Evolutionary conservation across 768 basidiomycete species (phyloP), one percentile per base, ranked within the genome.

Genomic region (Daedaleopsis sinensis): DNA sequence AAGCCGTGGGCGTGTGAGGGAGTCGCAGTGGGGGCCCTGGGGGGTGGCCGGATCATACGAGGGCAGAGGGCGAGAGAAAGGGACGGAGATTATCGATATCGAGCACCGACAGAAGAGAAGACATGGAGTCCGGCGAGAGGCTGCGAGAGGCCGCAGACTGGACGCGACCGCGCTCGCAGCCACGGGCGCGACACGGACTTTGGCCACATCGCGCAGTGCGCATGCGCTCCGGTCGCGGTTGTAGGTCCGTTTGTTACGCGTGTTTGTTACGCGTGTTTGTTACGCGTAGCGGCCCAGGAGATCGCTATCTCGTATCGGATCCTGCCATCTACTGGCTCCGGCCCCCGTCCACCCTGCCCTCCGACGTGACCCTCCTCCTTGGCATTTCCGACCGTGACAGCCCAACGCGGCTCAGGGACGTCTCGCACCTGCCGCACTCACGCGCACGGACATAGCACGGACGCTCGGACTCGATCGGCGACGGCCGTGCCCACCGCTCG

Each of bases 11-110:
- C 37, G 15, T 38, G 37, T 38, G 37, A 42, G 3, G 47, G 12
- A 11, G 19, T 24, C 47, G 10, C 39, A 42, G 2, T 4, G 39
- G 39, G 2, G 18, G 39, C 39, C 18, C 23, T 24, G 47, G n/a
- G 21, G 21, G 13, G 15, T 49, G 21, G 46, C 46, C 46, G 47
- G 47, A 49, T 49, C 47, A 49, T 49, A 21, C 27, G 35, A 36
- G 51, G 51, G 51, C 51, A 52, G 51, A 52, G 51, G 51, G 50
- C 32, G 50, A 52, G 50, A 27, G 50, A 16, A 38, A 38, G 11
- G 39, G 50, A 52, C 60, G 61, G 61, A 62, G 61, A 58, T 62
- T 37, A 57, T 57, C 56, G 56, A 57, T 54, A 38, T 23, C 36
- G 37, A 35, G 9, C 43, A 18, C 38, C 21, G 51, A 39, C 53